phyloP scores from a whole-genome alignment of 2,329 filamentous ascomycete species.

The Lachnellula hyalina region DNA sequence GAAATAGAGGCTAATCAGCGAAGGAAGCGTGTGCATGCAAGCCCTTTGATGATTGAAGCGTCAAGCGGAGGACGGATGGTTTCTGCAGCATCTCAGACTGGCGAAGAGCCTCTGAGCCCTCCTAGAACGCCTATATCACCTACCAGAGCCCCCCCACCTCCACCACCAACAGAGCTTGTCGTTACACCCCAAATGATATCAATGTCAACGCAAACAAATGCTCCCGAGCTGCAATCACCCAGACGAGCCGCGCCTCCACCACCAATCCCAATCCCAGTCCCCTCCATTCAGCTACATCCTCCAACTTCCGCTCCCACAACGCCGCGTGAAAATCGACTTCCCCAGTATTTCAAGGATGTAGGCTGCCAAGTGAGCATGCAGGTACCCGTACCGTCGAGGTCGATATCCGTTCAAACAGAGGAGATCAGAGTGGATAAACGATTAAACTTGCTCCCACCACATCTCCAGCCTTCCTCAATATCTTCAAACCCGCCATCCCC shows the following conservation, averaged over 20 bases:
- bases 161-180: slow-evolving; percentile 33
- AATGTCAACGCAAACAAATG: slow-evolving; percentile 58
- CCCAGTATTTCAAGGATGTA: slow-evolving; percentile 78
- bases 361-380: slow-evolving; percentile 69
- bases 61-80: slow-evolving; percentile 49
- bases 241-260: slow-evolving; percentile 30
- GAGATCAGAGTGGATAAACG: slow-evolving; percentile 81
- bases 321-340: slow-evolving; percentile 65
- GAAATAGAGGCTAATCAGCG: slow-evolving; percentile 71
- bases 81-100: slow-evolving; percentile 59
- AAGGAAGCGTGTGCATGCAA: slow-evolving; percentile 60
- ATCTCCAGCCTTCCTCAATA: slow-evolving; percentile 75
- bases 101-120: slow-evolving; percentile 57
- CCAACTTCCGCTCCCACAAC: slow-evolving; percentile 79
- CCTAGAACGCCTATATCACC: slow-evolving; percentile 58
- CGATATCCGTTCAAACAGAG: slow-evolving; percentile 72
- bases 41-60: slow-evolving; percentile 45
- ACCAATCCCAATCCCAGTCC: slow-evolving; percentile 62
- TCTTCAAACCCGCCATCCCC: slow-evolving; percentile 56
- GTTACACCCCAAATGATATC: slow-evolving; percentile 44
- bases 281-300: slow-evolving; percentile 83
- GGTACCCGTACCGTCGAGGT: slow-evolving; percentile 34
- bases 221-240: slow-evolving; percentile 15
- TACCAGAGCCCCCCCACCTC: slow-evolving; percentile 38
- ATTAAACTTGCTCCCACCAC: slow-evolving; percentile 66